Evolutionary conservation across 202 grass and related monocot genomes (phyloP).

Genomic region (Digitaria exilis): DNA sequence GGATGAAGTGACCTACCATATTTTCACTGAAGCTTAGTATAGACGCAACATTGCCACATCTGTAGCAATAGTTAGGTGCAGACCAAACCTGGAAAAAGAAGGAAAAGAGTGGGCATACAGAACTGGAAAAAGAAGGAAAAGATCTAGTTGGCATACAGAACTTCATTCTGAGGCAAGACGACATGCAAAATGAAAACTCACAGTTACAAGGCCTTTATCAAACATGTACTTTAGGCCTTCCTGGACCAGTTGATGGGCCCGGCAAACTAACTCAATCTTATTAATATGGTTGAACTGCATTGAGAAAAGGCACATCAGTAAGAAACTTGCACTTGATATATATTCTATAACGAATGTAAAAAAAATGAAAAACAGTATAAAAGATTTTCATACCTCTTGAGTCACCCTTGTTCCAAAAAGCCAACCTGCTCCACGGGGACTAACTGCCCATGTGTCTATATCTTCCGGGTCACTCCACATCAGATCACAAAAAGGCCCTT

Average conservation of each 20-base stretch:
- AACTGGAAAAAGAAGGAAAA: too few relatives aligned
- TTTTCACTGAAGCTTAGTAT: slow-evolving; percentile 86
- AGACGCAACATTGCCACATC: slow-evolving; percentile 96
- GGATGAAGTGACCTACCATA: slow-evolving; percentile 54
- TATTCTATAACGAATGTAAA: neutral
- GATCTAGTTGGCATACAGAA: too few relatives aligned
- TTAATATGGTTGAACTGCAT: slow-evolving; percentile 78
- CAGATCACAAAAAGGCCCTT: too few relatives aligned
- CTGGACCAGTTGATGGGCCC: slow-evolving; percentile 74
- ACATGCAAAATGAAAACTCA: slow-evolving; percentile 49
- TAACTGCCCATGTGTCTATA: slow-evolving; percentile 87
- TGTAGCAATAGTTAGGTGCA: slow-evolving; percentile 95
- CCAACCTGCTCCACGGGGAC: slow-evolving; percentile 85
- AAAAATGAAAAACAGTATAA: neutral
- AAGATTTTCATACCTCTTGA: slow-evolving; percentile 42
- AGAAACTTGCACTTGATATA: neutral
- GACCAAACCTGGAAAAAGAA: slow-evolving; percentile 97
- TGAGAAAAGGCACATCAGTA: slow-evolving; percentile 20
- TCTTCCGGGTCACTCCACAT: slow-evolving; percentile 94
- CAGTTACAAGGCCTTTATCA: slow-evolving; percentile 79
- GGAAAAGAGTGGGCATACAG: too few relatives aligned
- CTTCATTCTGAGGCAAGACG: too few relatives aligned
- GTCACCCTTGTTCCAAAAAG: slow-evolving; percentile 78
- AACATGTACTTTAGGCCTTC: slow-evolving; percentile 65
- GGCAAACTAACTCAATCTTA: slow-evolving; percentile 82